phyloP scores from a whole-genome alignment of 495 filamentous ascomycete genomes.

The Podospora pseudoanserina region DNA sequence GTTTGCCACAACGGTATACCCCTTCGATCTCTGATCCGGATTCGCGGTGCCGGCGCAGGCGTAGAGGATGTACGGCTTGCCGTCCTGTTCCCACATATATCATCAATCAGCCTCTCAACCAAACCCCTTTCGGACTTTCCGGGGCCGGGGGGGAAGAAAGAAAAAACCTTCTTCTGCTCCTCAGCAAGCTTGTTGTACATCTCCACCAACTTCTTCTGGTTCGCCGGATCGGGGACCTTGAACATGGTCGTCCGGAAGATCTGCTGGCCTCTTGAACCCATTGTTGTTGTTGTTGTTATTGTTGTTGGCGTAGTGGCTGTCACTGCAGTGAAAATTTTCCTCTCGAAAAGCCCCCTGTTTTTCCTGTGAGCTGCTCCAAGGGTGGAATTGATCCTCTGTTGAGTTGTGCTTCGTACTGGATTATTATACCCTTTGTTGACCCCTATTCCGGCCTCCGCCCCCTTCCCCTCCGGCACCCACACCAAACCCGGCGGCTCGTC shows the following conservation, averaged over 20 bases:
- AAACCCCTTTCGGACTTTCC: no score
- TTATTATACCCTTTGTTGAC: no score
- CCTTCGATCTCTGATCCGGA: conserved; percentile 55
- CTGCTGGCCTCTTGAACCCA: background rate
- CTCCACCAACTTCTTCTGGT: conserved; percentile 33
- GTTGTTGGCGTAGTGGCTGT: no score
- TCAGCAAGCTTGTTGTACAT: conserved; percentile 27
- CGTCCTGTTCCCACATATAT: conserved; percentile 43
- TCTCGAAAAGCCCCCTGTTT: no score
- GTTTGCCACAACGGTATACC: conserved; percentile 59
- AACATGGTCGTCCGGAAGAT: conserved; percentile 38
- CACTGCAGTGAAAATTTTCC: no score
- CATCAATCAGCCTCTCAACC: no score
- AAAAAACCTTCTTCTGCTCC: conserved; percentile 29
- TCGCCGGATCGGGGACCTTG: conserved; percentile 33
- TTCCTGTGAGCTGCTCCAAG: no score
- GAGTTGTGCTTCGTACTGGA: no score
- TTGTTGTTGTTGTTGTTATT: background rate
- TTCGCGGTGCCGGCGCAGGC: conserved; percentile 43
- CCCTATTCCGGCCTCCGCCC: no score
- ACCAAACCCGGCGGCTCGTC: no score
- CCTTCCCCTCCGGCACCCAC: no score
- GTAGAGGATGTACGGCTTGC: conserved; percentile 62
- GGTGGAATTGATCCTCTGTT: no score
- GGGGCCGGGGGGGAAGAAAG: background rate